Evolutionary conservation across 2,329 filamentous ascomycete genomes (phyloP), one percentile per base, ranked within the genome.

Genomic region (Penicillium sp.): DNA sequence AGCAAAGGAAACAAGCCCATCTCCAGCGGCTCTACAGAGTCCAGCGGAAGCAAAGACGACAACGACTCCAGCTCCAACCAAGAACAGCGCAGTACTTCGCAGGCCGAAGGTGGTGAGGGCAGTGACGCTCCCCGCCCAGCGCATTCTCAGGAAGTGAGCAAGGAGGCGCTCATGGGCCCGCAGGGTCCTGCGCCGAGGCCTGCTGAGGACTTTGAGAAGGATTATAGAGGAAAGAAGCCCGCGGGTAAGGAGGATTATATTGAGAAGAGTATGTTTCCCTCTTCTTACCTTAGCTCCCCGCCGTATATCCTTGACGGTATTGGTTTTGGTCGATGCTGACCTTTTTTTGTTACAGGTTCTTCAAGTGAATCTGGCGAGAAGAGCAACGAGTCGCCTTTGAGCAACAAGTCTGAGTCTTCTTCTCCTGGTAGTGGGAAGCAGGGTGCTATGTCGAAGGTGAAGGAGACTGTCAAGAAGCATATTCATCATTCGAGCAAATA

Each of bases 101-200:
- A 40, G 27, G 23, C 59, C 6, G 45, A 49, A 25, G n/a, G 38
- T 17, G 57, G 48, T 21, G 42, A 55, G 29, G 46, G 54, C 23
- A 52, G 54, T 25, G 46, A 59, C 7, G 2, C 17, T n/a, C 41
- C 6, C 33, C 48, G 13, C 21, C 10, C 15, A 19, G 35, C 9
- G 4, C 49, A 17, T 12, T 13, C 50, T 4, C 41, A 53, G 1
- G 50, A 61, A 0, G 69, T 63, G 27, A 73, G 70, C 54, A 56
- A 67, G 50, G 72, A 73, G 35, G 69, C 71, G 1, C 62, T 73
- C 19, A 55, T 64, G 50, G 72, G 72, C 0, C 72, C 71, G 4
- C 63, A 70, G 35, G 61, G 61, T 33, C 62, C 66, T 6, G 51
- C 64, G 6, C 66, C 69, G 1, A 58, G 63, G 19, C 50, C 64